Evolutionary conservation across 2,329 filamentous ascomycete species (phyloP), one percentile per base, ranked within the genome.

Genomic region (Leptosphaerulina australis): DNA sequence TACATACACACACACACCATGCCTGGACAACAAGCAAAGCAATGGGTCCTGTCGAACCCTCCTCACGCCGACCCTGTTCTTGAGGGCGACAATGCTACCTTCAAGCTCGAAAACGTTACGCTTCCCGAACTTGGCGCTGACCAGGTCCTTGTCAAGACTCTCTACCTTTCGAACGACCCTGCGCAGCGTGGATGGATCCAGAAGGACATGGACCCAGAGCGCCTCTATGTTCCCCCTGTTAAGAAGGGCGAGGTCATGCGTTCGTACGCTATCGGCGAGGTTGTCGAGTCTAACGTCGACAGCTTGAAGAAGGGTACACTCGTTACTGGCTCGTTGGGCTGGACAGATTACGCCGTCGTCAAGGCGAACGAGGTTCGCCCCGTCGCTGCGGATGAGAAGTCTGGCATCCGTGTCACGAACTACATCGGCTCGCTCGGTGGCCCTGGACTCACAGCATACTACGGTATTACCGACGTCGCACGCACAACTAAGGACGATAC

Each of bases 401-500:
- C 62, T 2, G 75, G 73, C 3, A 66, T 78, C 21, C 62, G 68
- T 10, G 63, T 71, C 18, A 79, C 76, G 17, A 74, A 78, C 49
- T 79, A 75, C 56, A 62, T 80, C 20, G 78, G 78, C 11, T 71
- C 74, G 2, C 68, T 85, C 21, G 76, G 76, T 5, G 60, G 63
- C 8, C 69, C 75, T 2, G 87, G 87, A 4, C 63, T 91, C 47
- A 91, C 89, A 0, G 88, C 88, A 2, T 92, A 90, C 76, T 87
- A 88, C 56, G 88, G 89, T 20, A 82, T 92, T 67, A 72, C 82
- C 18, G 81, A 88, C 48, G 81, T 91, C 38, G 88, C 82, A 12
- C 76, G 85, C 41, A 82, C 87, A 17, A 83, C 84, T 64, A 71
- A 80, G 0, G 86, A 86, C 6, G 87, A 92, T 59, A 83, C 85